Conservation (phyloP, 768 basidiomycete species). For the Pisolithus sp. region DNA sequence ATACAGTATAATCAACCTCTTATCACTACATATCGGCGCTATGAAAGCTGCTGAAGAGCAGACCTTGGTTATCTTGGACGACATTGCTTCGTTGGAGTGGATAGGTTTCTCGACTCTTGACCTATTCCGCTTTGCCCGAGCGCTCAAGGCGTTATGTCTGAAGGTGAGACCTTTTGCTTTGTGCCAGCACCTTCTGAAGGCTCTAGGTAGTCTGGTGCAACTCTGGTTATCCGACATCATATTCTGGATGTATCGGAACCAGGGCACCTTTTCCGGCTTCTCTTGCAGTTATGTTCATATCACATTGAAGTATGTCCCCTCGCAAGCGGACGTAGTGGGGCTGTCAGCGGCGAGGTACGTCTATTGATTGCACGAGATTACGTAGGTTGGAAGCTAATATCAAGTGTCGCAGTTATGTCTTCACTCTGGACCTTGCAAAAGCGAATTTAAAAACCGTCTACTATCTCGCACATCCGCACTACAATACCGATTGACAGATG, state of each 20-base stretch:
- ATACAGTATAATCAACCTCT: constrained; percentile 32
- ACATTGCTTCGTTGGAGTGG: constrained; percentile 65
- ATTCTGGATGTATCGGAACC: constrained; percentile 45
- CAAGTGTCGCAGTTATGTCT: constrained; percentile 46
- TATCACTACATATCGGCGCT: constrained; percentile 22
- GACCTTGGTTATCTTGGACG: constrained; percentile 61
- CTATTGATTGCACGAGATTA: background rate
- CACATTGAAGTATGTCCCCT: constrained; percentile 70
- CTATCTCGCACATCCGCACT: constrained; percentile 51
- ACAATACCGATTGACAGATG: constrained; percentile 68
- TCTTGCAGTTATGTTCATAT: constrained; percentile 59
- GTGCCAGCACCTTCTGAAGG: background rate
- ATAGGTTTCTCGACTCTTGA: constrained; percentile 51
- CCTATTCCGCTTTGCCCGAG: constrained; percentile 53
- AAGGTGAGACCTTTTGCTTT: constrained; percentile 35
- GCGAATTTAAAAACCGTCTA: constrained; percentile 26
- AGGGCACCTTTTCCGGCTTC: constrained; percentile 51
- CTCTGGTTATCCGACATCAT: constrained; percentile 62
- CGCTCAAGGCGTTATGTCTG: constrained; percentile 47
- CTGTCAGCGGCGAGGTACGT: constrained; percentile 70
- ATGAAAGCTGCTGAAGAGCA: constrained; percentile 7
- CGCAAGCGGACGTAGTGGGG: constrained; percentile 68
- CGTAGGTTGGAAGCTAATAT: background rate
- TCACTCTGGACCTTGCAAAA: constrained; percentile 47
- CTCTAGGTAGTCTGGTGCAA: constrained; percentile 39